A percentile compares a stretch with the other conserved stretches of the same genome.
Evolutionary conservation across 495 filamentous ascomycete genomes (phyloP).

Genomic region (Hypoxylon fuscum): DNA sequence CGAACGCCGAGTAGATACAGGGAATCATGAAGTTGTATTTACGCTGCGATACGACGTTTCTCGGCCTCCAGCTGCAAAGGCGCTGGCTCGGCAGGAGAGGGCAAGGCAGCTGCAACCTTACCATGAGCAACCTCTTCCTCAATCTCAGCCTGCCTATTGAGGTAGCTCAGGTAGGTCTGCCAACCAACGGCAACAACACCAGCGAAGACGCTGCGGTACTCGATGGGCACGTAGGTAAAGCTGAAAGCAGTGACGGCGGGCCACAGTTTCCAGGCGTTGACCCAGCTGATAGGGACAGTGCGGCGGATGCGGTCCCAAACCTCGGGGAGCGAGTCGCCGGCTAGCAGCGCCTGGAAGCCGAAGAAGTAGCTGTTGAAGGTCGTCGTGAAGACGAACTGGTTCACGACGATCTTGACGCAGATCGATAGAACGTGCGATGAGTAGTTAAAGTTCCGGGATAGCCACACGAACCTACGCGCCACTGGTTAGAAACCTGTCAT

Average conservation of each 20-base stretch:
- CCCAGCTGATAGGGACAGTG: slow-evolving; percentile 78
- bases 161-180: slow-evolving; percentile 87
- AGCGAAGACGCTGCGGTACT: slow-evolving; percentile 82
- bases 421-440: slow-evolving; percentile 73
- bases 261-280: slow-evolving; percentile 90
- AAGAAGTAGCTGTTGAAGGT: slow-evolving; percentile 95
- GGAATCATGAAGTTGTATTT: not conserved
- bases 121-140: slow-evolving; percentile 43
- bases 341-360: slow-evolving; percentile 74
- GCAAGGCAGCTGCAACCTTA: slow-evolving; percentile 2
- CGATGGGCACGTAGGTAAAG: slow-evolving; percentile 81
- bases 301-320: slow-evolving; percentile 73
- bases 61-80: slow-evolving; percentile 3
- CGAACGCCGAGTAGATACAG: not conserved
- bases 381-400: slow-evolving; percentile 84
- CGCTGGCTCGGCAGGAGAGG: slow-evolving; percentile 3
- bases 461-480: slow-evolving; percentile 75
- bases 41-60: slow-evolving; percentile 22
- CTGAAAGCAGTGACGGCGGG: slow-evolving; percentile 87
- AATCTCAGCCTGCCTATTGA: slow-evolving; percentile 78
- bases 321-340: slow-evolving; percentile 66
- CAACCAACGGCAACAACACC: slow-evolving; percentile 83
- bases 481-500: not conserved
- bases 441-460: slow-evolving; percentile 84
- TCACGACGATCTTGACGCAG: slow-evolving; percentile 78